Base-by-base conservation (phyloP, 139 green algal genomes). In the Edaphochlamys debaryana region DNA sequence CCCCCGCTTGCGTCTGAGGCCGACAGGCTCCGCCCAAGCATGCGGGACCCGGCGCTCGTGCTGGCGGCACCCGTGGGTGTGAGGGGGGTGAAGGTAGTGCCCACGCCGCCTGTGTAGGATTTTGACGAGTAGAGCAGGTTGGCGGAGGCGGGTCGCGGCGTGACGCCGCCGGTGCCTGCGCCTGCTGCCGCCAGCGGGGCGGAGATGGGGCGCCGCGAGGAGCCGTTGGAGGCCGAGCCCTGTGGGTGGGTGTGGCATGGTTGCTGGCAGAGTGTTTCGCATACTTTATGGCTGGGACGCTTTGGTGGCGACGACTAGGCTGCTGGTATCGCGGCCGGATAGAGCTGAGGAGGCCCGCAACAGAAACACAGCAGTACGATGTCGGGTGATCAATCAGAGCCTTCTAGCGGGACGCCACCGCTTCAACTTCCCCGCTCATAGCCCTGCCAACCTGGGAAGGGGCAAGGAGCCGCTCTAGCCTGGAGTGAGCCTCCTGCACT, bases 401-500 rank as follows among this genome's bases (percentile, higher is more conserved):
- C n/a, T n/a, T n/a, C n/a, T n/a, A n/a, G n/a, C n/a, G n/a, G n/a
- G n/a, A n/a, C n/a, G n/a, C n/a, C n/a, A n/a, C n/a, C n/a, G n/a
- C n/a, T n/a, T n/a, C n/a, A n/a, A n/a, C n/a, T n/a, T n/a, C n/a
- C n/a, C n/a, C n/a, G n/a, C n/a, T n/a, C n/a, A n/a, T n/a, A n/a
- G n/a, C n/a, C n/a, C n/a, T n/a, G n/a, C n/a, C n/a, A n/a, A n/a
- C n/a, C n/a, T n/a, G n/a, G n/a, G 54, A 63, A 17, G 75, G 60
- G 11, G 36, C 41, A 20, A 81, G 41, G 6, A 81, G n/a, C 41
- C 75, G 40, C 75, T 71, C 75, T 3, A 81, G 60, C 60, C 75
- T 60, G n/a, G 71, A 60, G 13, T 71, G 60, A 4, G 75, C 75
- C 75, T 81, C 75, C 75, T 81, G 75, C 38, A 81, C 75, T 9